A percentile compares a stretch with the other conserved stretches of the same genome.
These are phyloP conservation scores for Tetrapisispora iriomotensis DNA, from an alignment of 805 yeast species.

Conservation along the genomic window DNA sequence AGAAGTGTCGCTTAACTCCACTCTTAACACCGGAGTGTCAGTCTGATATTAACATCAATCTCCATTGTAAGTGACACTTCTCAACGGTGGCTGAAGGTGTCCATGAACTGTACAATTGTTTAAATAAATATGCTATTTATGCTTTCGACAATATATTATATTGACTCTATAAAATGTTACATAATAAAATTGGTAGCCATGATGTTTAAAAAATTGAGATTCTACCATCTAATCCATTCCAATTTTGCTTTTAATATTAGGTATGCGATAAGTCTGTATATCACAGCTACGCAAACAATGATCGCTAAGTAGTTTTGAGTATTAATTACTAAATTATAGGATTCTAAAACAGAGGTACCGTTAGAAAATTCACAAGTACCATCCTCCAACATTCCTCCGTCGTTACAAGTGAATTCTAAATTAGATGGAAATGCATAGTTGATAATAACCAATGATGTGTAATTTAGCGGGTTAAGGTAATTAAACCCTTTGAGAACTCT, in stretches of 20 bases:
- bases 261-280: conserved; percentile 21
- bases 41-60: too few relatives aligned
- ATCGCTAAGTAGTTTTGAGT: conserved; percentile 32
- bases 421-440: conserved; percentile 46
- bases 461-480: conserved; percentile 69
- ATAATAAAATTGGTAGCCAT: too few relatives aligned
- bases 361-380: conserved; percentile 39
- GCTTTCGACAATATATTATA: too few relatives aligned
- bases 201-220: background rate
- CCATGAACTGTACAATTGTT: too few relatives aligned
- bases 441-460: conserved; percentile 52
- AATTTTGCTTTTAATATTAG: conserved; percentile 19
- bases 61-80: too few relatives aligned
- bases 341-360: conserved; percentile 48
- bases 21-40: too few relatives aligned
- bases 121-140: too few relatives aligned
- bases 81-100: too few relatives aligned
- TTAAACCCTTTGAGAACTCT: conserved; percentile 58
- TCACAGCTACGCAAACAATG: conserved; percentile 19
- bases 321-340: conserved; percentile 37
- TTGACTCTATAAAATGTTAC: too few relatives aligned
- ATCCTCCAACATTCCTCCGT: conserved; percentile 28
- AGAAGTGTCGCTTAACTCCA: too few relatives aligned
- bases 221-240: conserved; percentile 22
- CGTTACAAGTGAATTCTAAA: conserved; percentile 42